Base-by-base conservation (phyloP, 352 stramenopile species). In the Phytopythium montanum region DNA sequence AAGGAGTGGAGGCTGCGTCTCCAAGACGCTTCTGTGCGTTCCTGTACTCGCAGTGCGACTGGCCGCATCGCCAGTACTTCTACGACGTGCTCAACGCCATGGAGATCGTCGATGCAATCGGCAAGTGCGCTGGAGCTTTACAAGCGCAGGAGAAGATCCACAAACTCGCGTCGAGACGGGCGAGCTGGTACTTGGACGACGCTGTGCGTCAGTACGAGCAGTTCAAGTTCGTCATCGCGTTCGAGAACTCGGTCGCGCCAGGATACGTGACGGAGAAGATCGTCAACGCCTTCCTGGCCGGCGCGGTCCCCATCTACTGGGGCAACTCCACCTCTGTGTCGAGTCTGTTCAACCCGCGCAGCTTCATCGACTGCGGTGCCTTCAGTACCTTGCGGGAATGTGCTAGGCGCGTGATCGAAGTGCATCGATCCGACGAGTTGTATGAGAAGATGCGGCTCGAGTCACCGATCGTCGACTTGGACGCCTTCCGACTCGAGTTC, bases 251-350 rank as follows among this genome's bases (percentile, higher is more conserved):
- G 7, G 50, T 62, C 5, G 59, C 48, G 3, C 48, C 64, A 1
- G 82, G 79, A 23, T 89, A 88, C 45, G 66, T 88, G 51, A 91
- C 75, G 4, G 79, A 91, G 56, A 89, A 88, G 62, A 53, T 91
- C 21, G 69, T 85, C 5, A 80, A 82, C 33, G 74, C 79, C 18
- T 81, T 88, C 31, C 62, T 90, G 23, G 76, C 76, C 1, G 79
- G 76, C 10, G 75, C 68, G 16, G 59, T 92, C 0, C 82, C 80
- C 8, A 73, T 90, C 8, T 89, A 83, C 59, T 70, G 69, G 13
- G 79, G 78, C 12, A 78, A 88, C 50, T 82, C 72, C 6, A 58
- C 54, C 2, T 70, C 70, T 0, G 70, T 74, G 13, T 55, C 57
- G 4, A 36, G 61, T 23, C 19, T 87, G 1, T 88, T 88, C 48